Evolutionary conservation across 768 basidiomycete genomes (phyloP).

Genomic region (Tulasnella calospora): DNA sequence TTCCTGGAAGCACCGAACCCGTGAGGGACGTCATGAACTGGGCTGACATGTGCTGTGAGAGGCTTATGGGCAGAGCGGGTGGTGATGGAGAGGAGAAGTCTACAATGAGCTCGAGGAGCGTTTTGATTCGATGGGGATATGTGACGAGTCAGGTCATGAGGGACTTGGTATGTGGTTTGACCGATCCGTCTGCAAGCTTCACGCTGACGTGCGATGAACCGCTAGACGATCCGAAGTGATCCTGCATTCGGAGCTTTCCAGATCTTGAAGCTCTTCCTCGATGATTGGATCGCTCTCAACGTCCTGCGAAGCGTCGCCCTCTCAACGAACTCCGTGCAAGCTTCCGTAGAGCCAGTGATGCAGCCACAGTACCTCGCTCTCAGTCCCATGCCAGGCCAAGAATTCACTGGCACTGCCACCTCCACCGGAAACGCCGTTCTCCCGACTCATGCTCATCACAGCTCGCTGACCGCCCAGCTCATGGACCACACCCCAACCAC

Average conservation of each 20-base stretch:
- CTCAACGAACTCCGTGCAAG: slow-evolving; percentile 86
- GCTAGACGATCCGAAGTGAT: slow-evolving; percentile 83
- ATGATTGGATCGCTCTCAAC: slow-evolving; percentile 90
- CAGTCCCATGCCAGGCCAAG: slow-evolving; percentile 86
- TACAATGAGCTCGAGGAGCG: slow-evolving; percentile 79
- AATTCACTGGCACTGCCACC: slow-evolving; percentile 54
- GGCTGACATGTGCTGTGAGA: slow-evolving; percentile 86
- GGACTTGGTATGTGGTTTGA: slow-evolving; percentile 60
- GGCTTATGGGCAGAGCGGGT: slow-evolving; percentile 65
- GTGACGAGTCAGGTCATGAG: slow-evolving; percentile 91
- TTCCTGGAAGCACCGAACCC: slow-evolving; percentile 46
- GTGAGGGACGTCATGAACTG: slow-evolving; percentile 84
- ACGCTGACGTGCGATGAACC: not conserved
- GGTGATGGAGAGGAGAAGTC: slow-evolving; percentile 65
- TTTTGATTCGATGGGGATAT: slow-evolving; percentile 87
- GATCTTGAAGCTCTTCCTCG: slow-evolving; percentile 83
- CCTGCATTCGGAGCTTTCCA: slow-evolving; percentile 91
- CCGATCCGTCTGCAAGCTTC: not conserved
- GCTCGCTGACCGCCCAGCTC: slow-evolving; percentile 39
- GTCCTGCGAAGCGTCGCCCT: slow-evolving; percentile 80
- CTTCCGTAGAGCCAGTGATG: slow-evolving; percentile 87
- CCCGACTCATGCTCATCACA: slow-evolving; percentile 34
- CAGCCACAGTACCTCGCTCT: slow-evolving; percentile 74
- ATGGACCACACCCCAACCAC: slow-evolving; percentile 83
- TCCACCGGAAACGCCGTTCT: not conserved